A percentile compares a stretch with the other conserved stretches of the same genome.
phyloP scores from a whole-genome alignment of 805 yeast genomes.

The Starmerella sp. region DNA sequence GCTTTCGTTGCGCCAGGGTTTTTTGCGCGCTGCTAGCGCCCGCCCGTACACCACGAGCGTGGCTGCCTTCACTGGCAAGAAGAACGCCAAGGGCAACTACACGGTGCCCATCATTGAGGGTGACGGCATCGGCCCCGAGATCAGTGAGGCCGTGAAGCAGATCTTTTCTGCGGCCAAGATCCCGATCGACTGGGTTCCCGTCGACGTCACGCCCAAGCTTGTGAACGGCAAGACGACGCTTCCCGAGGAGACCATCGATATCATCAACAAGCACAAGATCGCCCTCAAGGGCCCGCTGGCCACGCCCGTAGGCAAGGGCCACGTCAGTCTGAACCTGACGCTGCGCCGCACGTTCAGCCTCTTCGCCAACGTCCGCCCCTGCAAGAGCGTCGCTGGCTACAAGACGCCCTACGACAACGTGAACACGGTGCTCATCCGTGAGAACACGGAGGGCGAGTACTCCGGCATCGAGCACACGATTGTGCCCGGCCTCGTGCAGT shows the following conservation, averaged over 20 bases:
- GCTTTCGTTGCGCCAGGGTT: constrained; percentile 15
- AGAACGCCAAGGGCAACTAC: constrained; percentile 55
- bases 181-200: constrained; percentile 95
- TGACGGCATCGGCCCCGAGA: constrained; percentile 96
- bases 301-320: constrained; percentile 98
- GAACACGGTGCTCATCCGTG: constrained; percentile 92
- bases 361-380: constrained; percentile 96
- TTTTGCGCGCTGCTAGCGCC: constrained; percentile 9
- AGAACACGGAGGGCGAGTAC: constrained; percentile 98
- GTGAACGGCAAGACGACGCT: constrained; percentile 88
- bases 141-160: constrained; percentile 84
- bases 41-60: constrained; percentile 23
- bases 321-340: constrained; percentile 92
- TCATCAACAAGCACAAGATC: constrained; percentile 83
- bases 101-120: constrained; percentile 95
- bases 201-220: constrained; percentile 88
- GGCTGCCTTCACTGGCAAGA: constrained; percentile 34
- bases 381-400: constrained; percentile 86
- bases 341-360: constrained; percentile 92
- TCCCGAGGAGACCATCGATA: constrained; percentile 83
- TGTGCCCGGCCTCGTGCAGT: constrained; percentile 97
- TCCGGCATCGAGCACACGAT: constrained; percentile 98
- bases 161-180: constrained; percentile 90
- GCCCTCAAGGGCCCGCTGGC: constrained; percentile 98
- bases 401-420: constrained; percentile 83